Conservation (phyloP, 176 grass and related monocot species). For the Aegilops speltoides region DNA sequence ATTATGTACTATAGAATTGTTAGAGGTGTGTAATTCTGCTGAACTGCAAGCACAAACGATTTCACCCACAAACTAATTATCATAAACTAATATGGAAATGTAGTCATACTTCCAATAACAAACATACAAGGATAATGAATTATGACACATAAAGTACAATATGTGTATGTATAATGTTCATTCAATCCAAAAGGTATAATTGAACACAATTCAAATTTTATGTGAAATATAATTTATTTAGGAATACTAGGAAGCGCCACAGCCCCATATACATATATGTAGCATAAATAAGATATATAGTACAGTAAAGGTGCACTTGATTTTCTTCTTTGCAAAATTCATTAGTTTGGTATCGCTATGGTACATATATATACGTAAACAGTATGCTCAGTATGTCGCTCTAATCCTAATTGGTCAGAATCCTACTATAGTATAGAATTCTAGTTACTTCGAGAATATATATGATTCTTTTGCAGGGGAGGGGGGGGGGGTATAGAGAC, state of each 20-base stretch:
- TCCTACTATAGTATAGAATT: neutral
- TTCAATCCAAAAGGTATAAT: no score
- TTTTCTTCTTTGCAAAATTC: neutral
- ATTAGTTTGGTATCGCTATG: neutral
- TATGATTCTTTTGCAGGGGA: no score
- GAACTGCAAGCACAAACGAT: neutral
- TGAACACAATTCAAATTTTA: neutral
- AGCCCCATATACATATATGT: neutral
- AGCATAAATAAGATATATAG: neutral
- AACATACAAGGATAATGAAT: neutral
- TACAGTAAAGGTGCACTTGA: neutral
- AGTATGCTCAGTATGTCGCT: neutral
- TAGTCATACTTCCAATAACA: no score
- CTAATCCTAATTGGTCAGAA: neutral
- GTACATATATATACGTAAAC: neutral
- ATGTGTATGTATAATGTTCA: neutral
- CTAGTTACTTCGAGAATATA: neutral
- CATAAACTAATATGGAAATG: neutral
- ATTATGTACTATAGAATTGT: neutral
- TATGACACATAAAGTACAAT: neutral
- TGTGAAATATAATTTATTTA: neutral
- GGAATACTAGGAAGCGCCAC: neutral
- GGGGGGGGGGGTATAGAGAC: no score
- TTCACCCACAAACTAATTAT: neutral
- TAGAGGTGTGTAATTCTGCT: neutral